Conservation (phyloP, 768 basidiomycete species). For the Leucogyrophana mollusca region DNA sequence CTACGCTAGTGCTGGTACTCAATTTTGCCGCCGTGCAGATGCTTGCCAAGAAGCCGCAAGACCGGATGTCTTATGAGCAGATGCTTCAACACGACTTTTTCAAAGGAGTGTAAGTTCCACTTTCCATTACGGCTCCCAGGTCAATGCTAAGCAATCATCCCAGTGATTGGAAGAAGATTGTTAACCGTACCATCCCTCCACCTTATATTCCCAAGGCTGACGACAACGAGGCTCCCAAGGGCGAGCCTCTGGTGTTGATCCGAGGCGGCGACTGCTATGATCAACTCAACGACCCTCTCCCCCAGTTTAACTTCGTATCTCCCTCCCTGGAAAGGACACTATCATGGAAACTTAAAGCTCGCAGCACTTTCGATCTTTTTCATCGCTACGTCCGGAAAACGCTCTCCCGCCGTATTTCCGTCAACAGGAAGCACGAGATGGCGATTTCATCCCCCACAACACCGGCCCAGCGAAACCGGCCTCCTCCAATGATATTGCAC, state of each 20-base stretch:
- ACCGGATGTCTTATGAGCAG: constrained; percentile 4
- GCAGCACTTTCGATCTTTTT: too few species aligned
- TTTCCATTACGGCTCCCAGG: not conserved
- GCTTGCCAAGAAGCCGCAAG: constrained; percentile 5
- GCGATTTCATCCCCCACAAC: too few species aligned
- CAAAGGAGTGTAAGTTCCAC: constrained; percentile 1
- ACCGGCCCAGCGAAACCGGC: too few species aligned
- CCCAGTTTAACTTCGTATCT: constrained; percentile 3
- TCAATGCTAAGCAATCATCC: not conserved
- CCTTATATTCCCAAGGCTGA: not conserved
- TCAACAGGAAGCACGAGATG: too few species aligned
- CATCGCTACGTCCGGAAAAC: too few species aligned
- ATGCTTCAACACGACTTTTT: constrained; percentile 10
- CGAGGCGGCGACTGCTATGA: not conserved
- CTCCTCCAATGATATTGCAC: too few species aligned
- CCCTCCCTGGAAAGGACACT: not conserved
- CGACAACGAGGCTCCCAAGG: not conserved
- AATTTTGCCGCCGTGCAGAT: constrained; percentile 7
- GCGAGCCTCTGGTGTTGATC: not conserved
- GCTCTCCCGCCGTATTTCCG: too few species aligned
- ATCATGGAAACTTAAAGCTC: too few species aligned
- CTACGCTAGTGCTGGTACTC: too few species aligned
- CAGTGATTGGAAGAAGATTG: constrained; percentile 8
- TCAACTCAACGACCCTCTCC: constrained; percentile 6
- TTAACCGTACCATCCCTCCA: not conserved